A percentile compares a stretch with the other conserved stretches of the same genome.
Evolutionary conservation across 371 early-diverging fungal species (phyloP).

Genomic region (Syncephalastrum contaminatum): DNA sequence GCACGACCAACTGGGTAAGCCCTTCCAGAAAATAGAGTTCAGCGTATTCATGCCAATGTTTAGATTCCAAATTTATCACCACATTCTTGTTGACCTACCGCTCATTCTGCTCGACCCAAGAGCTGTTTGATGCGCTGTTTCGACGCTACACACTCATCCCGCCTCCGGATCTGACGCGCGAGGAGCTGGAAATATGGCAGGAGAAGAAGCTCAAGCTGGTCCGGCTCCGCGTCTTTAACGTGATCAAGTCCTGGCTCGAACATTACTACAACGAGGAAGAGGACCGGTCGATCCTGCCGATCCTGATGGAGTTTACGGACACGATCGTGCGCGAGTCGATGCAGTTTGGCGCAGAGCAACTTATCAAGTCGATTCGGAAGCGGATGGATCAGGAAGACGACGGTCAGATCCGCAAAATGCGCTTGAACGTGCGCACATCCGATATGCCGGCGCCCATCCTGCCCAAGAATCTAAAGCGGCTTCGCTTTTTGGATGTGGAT

Average conservation of each 20-base stretch:
- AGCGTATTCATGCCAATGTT: background rate
- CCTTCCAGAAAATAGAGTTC: background rate
- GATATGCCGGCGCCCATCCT: slow-evolving; percentile 72
- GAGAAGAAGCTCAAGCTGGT: slow-evolving; percentile 86
- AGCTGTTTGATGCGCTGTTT: slow-evolving; percentile 73
- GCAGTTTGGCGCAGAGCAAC: slow-evolving; percentile 71
- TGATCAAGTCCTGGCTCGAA: slow-evolving; percentile 92
- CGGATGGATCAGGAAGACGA: slow-evolving; percentile 62
- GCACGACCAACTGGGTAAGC: slow-evolving; percentile 74
- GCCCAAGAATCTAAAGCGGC: slow-evolving; percentile 65
- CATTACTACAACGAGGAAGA: slow-evolving; percentile 80
- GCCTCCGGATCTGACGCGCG: slow-evolving; percentile 63
- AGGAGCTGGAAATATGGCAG: slow-evolving; percentile 77
- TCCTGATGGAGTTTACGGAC: slow-evolving; percentile 72
- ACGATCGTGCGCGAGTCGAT: slow-evolving; percentile 72
- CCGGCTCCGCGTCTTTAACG: slow-evolving; percentile 87
- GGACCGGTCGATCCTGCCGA: slow-evolving; percentile 61
- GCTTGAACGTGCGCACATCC: slow-evolving; percentile 59
- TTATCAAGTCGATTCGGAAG: slow-evolving; percentile 71
- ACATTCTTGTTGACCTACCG: slow-evolving; percentile 91
- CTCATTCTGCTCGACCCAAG: slow-evolving; percentile 75
- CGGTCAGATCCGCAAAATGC: slow-evolving; percentile 66
- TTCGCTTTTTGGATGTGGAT: slow-evolving; percentile 71
- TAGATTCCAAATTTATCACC: slow-evolving; percentile 75
- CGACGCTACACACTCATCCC: slow-evolving; percentile 71